phyloP scores from a whole-genome alignment of 2,329 filamentous ascomycete genomes.

The Graphilbum sp. region DNA sequence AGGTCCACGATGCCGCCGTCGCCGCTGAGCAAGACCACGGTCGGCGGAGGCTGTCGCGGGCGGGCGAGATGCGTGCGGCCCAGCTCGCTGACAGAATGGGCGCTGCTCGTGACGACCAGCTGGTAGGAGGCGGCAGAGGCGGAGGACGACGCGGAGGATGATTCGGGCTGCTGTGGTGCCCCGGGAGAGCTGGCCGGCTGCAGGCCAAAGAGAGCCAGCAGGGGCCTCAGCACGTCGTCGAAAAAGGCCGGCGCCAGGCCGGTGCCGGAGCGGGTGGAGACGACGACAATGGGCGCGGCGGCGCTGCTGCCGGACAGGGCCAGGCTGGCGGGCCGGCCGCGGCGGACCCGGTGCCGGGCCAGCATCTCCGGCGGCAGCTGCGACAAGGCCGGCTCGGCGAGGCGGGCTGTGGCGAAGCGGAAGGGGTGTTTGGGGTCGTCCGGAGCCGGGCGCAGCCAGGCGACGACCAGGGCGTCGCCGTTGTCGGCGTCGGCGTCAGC shows the following conservation, averaged over 20 bases:
- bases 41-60: slow-evolving; percentile 13
- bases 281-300: slow-evolving; percentile 33
- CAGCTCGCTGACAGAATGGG: slow-evolving; percentile 48
- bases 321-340: too few relatives aligned
- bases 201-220: slow-evolving; percentile 32
- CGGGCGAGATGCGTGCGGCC: slow-evolving; percentile 17
- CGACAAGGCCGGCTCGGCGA: slow-evolving; percentile 8
- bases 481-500: too few relatives aligned
- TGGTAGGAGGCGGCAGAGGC: slow-evolving; percentile 19
- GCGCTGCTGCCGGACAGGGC: too few relatives aligned
- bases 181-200: too few relatives aligned
- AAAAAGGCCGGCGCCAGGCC: slow-evolving; percentile 40
- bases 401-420: slow-evolving; percentile 1
- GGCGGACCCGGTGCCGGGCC: slow-evolving; percentile 15
- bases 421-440: slow-evolving; percentile 1
- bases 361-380: slow-evolving; percentile 21
- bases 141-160: too few relatives aligned
- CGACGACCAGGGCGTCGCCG: background rate
- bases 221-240: slow-evolving; percentile 33
- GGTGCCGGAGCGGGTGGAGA: slow-evolving; percentile 52
- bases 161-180: too few relatives aligned
- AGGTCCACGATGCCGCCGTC: slow-evolving; percentile 78
- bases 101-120: slow-evolving; percentile 46
- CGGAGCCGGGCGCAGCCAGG: background rate
- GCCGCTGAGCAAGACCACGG: slow-evolving; percentile 66